Evolutionary conservation across 352 stramenopile genomes (phyloP).

Genomic region (Pythium brachiatum): DNA sequence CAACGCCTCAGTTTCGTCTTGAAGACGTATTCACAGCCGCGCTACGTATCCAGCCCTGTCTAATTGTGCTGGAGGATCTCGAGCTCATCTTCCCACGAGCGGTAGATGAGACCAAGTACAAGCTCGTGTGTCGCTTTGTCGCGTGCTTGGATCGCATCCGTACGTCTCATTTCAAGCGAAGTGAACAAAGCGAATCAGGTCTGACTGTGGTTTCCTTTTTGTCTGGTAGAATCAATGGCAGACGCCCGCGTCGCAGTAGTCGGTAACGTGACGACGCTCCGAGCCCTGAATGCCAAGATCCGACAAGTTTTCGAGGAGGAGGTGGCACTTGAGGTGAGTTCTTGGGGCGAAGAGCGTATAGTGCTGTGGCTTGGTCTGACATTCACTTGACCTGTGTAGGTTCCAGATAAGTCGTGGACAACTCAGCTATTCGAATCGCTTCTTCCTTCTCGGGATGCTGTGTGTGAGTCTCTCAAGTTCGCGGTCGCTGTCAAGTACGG

Average conservation of each 20-base stretch:
- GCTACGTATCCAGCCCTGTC: constrained; percentile 62
- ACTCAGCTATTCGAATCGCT: constrained; percentile 43
- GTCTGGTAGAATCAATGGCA: constrained; percentile 28
- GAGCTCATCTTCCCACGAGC: constrained; percentile 72
- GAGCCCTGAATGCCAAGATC: constrained; percentile 57
- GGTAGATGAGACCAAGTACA: constrained; percentile 72
- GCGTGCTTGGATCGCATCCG: constrained; percentile 53
- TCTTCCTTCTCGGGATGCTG: constrained; percentile 26
- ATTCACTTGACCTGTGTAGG: constrained; percentile 22
- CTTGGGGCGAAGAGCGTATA: not conserved
- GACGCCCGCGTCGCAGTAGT: constrained; percentile 48
- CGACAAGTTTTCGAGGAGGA: constrained; percentile 78
- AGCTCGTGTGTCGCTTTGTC: constrained; percentile 61
- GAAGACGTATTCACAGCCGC: constrained; percentile 69
- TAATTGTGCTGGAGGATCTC: constrained; percentile 71
- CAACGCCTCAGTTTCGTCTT: constrained; percentile 48
- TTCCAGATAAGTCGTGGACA: constrained; percentile 61
- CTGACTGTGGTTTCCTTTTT: not conserved
- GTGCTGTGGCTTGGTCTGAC: not conserved
- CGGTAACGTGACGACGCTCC: constrained; percentile 56
- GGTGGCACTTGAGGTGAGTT: constrained; percentile 59
- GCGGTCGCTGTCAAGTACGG: constrained; percentile 70
- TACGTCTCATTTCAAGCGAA: too few relatives aligned
- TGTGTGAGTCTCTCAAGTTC: constrained; percentile 48
- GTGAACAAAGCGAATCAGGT: too few relatives aligned